Percentiles rank a stretch among this genome's conserved stretches.
Evolutionary conservation across 345 rosid genomes (phyloP).

Genomic region (Diplotaxis tenuifolia): DNA sequence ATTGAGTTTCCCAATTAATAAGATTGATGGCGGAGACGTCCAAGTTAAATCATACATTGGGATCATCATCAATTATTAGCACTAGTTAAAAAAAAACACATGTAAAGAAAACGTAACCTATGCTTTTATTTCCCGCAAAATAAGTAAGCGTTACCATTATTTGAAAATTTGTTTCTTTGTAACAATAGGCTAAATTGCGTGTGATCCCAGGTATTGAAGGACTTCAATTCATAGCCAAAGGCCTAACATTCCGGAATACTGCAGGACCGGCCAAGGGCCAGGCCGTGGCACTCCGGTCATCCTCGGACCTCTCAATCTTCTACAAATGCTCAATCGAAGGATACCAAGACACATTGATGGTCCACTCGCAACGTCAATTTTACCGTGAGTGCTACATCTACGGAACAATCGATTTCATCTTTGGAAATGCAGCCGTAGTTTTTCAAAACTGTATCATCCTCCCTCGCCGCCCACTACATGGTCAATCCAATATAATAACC

Average conservation of each 20-base stretch:
- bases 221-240: constrained; percentile 41
- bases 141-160: not conserved
- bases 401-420: constrained; percentile 88
- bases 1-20: not conserved
- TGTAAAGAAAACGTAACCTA: not conserved
- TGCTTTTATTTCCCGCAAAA: not conserved
- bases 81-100: not conserved
- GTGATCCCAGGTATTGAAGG: constrained; percentile 70
- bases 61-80: not conserved
- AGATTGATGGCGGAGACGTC: not conserved
- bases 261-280: constrained; percentile 46
- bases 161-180: not conserved
- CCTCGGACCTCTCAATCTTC: constrained; percentile 79
- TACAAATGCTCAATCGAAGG: constrained; percentile 71
- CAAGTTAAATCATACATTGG: not conserved
- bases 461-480: constrained; percentile 58
- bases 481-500: constrained; percentile 60
- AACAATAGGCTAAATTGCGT: constrained; percentile 18
- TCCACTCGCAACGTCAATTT: constrained; percentile 81
- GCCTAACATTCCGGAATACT: constrained; percentile 33
- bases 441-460: constrained; percentile 78
- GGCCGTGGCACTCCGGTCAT: constrained; percentile 86
- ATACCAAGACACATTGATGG: constrained; percentile 83
- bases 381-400: constrained; percentile 77
- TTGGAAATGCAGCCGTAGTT: constrained; percentile 79